Evolutionary conservation across 2,329 filamentous ascomycete genomes (phyloP).

Genomic region (Akanthomyces uredinophilus): DNA sequence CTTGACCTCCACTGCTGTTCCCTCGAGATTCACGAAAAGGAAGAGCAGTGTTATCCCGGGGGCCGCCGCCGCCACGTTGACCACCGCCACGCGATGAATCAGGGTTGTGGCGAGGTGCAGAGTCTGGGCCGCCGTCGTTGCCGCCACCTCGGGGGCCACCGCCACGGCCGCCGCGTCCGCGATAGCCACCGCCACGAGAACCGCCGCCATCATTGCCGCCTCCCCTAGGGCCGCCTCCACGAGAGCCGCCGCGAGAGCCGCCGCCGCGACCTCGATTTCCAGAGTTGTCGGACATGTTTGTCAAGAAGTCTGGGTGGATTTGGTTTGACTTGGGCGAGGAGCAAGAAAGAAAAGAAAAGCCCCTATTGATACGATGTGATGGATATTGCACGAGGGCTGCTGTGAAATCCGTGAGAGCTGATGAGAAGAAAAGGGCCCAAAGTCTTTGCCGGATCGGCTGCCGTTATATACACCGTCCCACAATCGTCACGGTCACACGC

Average conservation of each 20-base stretch:
- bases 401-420: too few relatives aligned
- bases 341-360: too few relatives aligned
- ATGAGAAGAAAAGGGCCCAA: too few relatives aligned
- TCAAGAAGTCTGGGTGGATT: too few relatives aligned
- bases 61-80: conserved; percentile 14
- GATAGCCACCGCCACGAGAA: neutral
- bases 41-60: neutral
- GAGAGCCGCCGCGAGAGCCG: neutral
- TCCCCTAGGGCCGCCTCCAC: neutral
- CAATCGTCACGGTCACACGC: neutral
- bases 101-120: too few relatives aligned
- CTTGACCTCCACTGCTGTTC: conserved; percentile 17
- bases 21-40: conserved; percentile 15
- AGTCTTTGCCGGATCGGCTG: too few relatives aligned
- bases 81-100: conserved; percentile 6
- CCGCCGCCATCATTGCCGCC: neutral
- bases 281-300: neutral
- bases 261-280: neutral
- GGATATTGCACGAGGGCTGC: too few relatives aligned
- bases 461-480: neutral
- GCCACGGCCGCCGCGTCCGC: neutral
- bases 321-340: too few relatives aligned
- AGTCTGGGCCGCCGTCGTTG: neutral
- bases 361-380: too few relatives aligned
- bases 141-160: neutral